A percentile compares a stretch with the other conserved stretches of the same genome.
Conservation (phyloP, 306 rosid genomes). For the Cicer bijugum region DNA sequence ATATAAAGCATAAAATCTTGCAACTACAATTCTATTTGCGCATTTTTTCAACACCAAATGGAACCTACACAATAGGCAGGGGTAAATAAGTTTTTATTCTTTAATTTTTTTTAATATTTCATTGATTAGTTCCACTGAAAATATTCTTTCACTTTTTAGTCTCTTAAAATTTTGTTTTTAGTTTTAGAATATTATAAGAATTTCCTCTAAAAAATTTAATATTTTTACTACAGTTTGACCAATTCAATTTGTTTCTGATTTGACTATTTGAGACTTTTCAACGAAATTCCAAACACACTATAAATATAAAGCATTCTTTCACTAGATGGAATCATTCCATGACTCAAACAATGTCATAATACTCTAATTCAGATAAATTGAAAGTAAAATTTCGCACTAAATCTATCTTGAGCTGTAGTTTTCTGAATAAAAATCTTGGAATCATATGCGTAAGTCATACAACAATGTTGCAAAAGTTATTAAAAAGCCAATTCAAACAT, state of each 20-base stretch:
- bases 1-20: conserved; percentile 31
- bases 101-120: too few relatives aligned
- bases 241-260: too few relatives aligned
- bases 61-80: background rate
- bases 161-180: too few relatives aligned
- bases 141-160: too few relatives aligned
- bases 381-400: background rate
- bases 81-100: background rate
- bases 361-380: background rate
- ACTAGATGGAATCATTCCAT: background rate
- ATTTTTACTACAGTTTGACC: too few relatives aligned
- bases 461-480: conserved; percentile 46
- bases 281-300: too few relatives aligned
- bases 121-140: too few relatives aligned
- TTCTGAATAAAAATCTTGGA: conserved; percentile 38
- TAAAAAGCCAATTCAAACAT: conserved; percentile 44
- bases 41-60: background rate
- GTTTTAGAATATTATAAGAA: too few relatives aligned
- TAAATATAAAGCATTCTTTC: too few relatives aligned
- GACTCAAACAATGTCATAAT: background rate
- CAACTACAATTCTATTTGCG: background rate
- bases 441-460: conserved; percentile 30
- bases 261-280: too few relatives aligned
- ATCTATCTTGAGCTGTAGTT: background rate
- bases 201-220: too few relatives aligned